phyloP scores from a whole-genome alignment of 257 asterid genomes.

The Paulownia fortunei region DNA sequence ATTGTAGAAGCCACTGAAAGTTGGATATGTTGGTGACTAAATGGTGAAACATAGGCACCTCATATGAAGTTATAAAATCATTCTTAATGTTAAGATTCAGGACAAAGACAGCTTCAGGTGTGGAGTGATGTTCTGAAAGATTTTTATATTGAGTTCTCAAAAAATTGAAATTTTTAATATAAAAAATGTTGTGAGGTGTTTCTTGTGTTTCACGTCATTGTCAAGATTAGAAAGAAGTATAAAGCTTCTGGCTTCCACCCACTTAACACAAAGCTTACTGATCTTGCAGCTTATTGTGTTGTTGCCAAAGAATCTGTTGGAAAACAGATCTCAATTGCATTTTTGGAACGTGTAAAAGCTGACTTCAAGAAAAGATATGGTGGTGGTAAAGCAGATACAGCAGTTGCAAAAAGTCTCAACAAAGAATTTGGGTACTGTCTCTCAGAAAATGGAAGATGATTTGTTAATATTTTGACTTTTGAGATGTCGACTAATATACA shows the following conservation, averaged over 20 bases:
- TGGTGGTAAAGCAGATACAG: conserved; percentile 94
- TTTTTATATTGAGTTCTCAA: conserved; percentile 8
- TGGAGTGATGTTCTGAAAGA: neutral
- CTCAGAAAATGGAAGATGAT: neutral
- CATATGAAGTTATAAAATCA: neutral
- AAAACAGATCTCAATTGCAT: conserved; percentile 86
- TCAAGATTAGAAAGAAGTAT: conserved; percentile 52
- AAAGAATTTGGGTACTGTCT: conserved; percentile 82
- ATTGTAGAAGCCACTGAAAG: neutral
- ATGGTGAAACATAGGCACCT: neutral
- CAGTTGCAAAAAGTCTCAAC: conserved; percentile 86
- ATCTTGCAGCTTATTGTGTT: conserved; percentile 81
- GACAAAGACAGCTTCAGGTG: neutral
- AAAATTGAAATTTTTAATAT: neutral
- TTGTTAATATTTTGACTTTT: neutral
- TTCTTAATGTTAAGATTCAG: neutral
- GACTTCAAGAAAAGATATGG: conserved; percentile 94
- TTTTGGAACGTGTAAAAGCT: conserved; percentile 82
- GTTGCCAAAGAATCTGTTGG: conserved; percentile 94
- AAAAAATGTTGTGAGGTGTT: neutral
- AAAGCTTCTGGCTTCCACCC: neutral
- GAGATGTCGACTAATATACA: conserved; percentile 9
- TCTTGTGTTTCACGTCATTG: conserved; percentile 18
- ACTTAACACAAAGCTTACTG: conserved; percentile 1
- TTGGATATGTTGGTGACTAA: conserved; percentile 13